These are phyloP conservation scores for Chenopodium berlandieri DNA, from an alignment of 148 eudicot genomes.

Conservation along the genomic window DNA sequence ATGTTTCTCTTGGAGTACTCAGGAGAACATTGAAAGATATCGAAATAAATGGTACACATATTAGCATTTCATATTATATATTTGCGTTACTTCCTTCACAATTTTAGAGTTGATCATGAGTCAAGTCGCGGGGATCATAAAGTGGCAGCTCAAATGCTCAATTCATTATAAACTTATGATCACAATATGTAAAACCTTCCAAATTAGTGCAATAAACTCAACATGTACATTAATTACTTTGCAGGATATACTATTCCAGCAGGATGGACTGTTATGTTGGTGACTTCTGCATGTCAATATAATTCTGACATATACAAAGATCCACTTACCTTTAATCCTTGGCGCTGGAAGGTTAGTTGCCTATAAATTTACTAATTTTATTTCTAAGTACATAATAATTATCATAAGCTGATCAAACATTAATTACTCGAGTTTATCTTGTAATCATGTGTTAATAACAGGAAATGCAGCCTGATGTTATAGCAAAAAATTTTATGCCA, in stretches of 20 bases:
- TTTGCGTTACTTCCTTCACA: too few species aligned
- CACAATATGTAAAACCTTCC: not conserved
- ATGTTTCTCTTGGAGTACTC: conserved; percentile 46
- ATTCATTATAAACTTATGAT: not conserved
- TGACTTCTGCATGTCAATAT: conserved; percentile 39
- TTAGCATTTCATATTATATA: not conserved
- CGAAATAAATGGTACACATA: conserved; percentile 29
- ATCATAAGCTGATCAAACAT: too few species aligned
- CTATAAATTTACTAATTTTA: too few species aligned
- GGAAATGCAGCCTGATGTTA: conserved; percentile 29
- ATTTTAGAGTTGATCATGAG: not conserved
- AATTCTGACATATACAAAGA: conserved; percentile 36
- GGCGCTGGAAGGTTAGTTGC: conserved; percentile 44
- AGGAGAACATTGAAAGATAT: conserved; percentile 50
- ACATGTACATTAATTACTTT: not conserved
- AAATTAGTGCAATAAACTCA: not conserved
- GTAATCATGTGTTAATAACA: not conserved
- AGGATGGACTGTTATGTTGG: conserved; percentile 48
- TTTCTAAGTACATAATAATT: too few species aligned
- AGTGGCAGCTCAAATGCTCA: too few species aligned
- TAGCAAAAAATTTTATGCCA: conserved; percentile 41
- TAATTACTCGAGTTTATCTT: too few species aligned
- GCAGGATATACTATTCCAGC: conserved; percentile 54
- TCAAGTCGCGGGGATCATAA: not conserved
- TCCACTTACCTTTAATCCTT: conserved; percentile 47